Evolutionary conservation across 176 grass and related monocot species (phyloP), one percentile per base, ranked within the genome.

Genomic region (Guadua angustifolia): DNA sequence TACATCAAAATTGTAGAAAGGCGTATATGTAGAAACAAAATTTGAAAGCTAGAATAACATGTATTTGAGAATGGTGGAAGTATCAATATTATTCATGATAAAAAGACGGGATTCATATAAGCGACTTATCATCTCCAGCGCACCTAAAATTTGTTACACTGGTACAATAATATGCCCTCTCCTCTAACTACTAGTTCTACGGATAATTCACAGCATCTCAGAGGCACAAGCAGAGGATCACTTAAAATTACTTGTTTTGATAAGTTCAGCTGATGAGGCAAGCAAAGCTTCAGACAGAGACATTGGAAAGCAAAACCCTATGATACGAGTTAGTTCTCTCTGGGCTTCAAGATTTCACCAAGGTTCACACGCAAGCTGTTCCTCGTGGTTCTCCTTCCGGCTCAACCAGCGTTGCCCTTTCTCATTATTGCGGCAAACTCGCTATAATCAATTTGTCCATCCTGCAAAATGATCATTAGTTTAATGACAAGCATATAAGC

Each of bases 391-490:
- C 88, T 88, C 87, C 92, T 94, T 84, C 88, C 95, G 42, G 88
- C 24, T 49, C 70, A 89, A 69, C 88, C 89, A 61, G 88, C 77
- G 69, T 91, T 95, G 33, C 92, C 95, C 86, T 95, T 98, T 77
- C 92, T 94, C 95, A 98, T 98, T 92, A 98, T 98, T 6, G 92
- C 85, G 0, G 85, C 80, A 72, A 98, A 98, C 75, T 98, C 92
- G 17, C 79, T 91, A 66, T 98, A 98, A 86, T 98, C 95, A 84
- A 98, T 98, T 62, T 95, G 90, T 60, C 95, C 95, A 90, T 98
- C 95, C 95, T 98, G 91, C 21, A 91, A 91, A 82, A 16, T 58
- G 49, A 77, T 68, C 7, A 19, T 52, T 58, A 62, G 57, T 51
- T 81, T n/a, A 50, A 6, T 67, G 55, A 49, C 42, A 59, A 67